phyloP scores from a whole-genome alignment of 2,329 filamentous ascomycete species.

The Venturia effusa region DNA sequence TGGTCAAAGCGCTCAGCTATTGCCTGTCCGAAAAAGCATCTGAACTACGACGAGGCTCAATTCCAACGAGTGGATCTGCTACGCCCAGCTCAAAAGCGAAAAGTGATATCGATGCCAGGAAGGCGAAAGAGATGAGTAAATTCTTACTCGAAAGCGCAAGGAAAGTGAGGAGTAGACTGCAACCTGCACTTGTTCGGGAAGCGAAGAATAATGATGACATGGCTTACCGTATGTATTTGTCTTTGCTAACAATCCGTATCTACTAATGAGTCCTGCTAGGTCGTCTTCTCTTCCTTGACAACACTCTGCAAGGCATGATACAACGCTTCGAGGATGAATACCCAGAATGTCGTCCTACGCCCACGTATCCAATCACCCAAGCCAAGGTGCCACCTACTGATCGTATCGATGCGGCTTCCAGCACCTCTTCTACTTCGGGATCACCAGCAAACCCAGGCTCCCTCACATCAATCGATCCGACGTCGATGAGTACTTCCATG shows the following conservation, averaged over 20 bases:
- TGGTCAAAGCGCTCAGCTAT: slow-evolving; percentile 86
- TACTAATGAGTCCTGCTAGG: slow-evolving; percentile 32
- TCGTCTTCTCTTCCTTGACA: slow-evolving; percentile 74
- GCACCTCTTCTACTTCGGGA: background rate
- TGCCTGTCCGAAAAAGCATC: slow-evolving; percentile 74
- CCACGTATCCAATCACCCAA: slow-evolving; percentile 14
- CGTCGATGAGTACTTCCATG: slow-evolving; percentile 3
- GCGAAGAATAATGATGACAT: slow-evolving; percentile 58
- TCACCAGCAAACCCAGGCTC: background rate
- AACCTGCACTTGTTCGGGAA: slow-evolving; percentile 72
- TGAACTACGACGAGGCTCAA: slow-evolving; percentile 31
- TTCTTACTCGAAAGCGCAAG: slow-evolving; percentile 77
- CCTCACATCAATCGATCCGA: background rate
- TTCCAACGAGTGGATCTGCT: slow-evolving; percentile 39
- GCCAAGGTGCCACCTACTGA: background rate
- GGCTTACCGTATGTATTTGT: slow-evolving; percentile 57
- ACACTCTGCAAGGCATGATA: slow-evolving; percentile 83
- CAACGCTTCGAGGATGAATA: slow-evolving; percentile 94
- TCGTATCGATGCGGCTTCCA: slow-evolving; percentile 2
- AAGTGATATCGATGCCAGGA: slow-evolving; percentile 19
- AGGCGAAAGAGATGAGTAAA: slow-evolving; percentile 88
- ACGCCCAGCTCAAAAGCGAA: slow-evolving; percentile 34
- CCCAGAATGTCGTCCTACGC: slow-evolving; percentile 63
- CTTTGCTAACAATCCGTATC: background rate
- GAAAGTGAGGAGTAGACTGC: slow-evolving; percentile 74